Evolutionary conservation across 768 basidiomycete species (phyloP).

Genomic region (Boletus coccyginus): DNA sequence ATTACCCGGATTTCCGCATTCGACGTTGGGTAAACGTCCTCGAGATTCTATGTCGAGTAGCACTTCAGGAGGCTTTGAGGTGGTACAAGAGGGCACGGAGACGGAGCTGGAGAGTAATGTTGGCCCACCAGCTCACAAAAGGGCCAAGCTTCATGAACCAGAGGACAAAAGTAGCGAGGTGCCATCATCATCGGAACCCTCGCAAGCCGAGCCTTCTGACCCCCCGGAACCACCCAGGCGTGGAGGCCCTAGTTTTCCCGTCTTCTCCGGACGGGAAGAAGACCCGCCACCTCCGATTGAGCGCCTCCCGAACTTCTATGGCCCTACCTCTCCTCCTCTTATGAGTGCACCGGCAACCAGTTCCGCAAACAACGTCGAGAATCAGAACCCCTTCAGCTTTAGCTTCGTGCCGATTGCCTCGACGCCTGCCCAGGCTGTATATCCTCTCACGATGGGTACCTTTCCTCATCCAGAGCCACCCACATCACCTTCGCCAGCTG

Average conservation of each 20-base stretch:
- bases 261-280: conserved; percentile 43
- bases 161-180: conserved; percentile 23
- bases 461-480: conserved; percentile 36
- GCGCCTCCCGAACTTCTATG: conserved; percentile 51
- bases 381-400: conserved; percentile 53
- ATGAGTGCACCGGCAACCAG: conserved; percentile 38
- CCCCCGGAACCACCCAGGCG: conserved; percentile 16
- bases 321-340: conserved; percentile 39
- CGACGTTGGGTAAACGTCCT: conserved; percentile 63
- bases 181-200: conserved; percentile 7
- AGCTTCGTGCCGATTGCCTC: conserved; percentile 50
- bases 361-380: conserved; percentile 51
- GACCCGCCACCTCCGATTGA: conserved; percentile 53
- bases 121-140: conserved; percentile 52
- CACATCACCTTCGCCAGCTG: conserved; percentile 33
- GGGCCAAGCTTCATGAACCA: conserved; percentile 37
- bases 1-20: conserved; percentile 41
- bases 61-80: conserved; percentile 40
- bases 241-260: conserved; percentile 42
- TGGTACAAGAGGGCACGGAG: conserved; percentile 40
- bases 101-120: conserved; percentile 38
- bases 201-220: conserved; percentile 18
- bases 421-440: conserved; percentile 45
- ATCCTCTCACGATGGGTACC: conserved; percentile 37
- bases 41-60: conserved; percentile 50